Evolutionary conservation across 2,329 filamentous ascomycete species (phyloP).

Genomic region (Ophiostoma ulmi): DNA sequence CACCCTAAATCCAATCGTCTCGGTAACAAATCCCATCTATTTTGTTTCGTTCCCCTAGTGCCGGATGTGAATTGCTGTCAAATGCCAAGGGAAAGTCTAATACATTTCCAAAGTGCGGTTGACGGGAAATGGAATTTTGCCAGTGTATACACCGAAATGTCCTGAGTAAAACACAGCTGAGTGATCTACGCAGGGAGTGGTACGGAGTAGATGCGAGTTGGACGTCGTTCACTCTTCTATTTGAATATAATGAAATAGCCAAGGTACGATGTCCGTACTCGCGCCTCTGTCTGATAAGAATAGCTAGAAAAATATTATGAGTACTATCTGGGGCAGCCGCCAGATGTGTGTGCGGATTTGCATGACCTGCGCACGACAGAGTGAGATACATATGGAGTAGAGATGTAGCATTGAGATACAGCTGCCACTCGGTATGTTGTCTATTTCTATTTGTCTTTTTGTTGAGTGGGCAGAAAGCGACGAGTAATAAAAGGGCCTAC

Average conservation of each 20-base stretch:
- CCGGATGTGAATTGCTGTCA: slow-evolving; percentile 4
- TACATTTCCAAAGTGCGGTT: neutral
- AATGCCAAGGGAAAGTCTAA: neutral
- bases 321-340: neutral
- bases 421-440: neutral
- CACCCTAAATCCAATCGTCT: neutral
- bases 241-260: too few species aligned
- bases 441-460: neutral
- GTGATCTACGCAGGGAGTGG: neutral
- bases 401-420: neutral
- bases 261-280: too few species aligned
- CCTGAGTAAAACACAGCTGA: neutral
- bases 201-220: neutral
- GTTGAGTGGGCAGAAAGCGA: neutral
- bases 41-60: neutral
- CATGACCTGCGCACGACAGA: neutral
- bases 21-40: neutral
- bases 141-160: neutral
- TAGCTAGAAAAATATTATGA: too few species aligned
- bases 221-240: too few species aligned
- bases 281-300: too few species aligned
- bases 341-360: neutral
- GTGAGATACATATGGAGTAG: neutral
- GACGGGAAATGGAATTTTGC: neutral
- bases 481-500: neutral